Base-by-base conservation (phyloP, 352 stramenopile species). In the Pythium coloratum region DNA sequence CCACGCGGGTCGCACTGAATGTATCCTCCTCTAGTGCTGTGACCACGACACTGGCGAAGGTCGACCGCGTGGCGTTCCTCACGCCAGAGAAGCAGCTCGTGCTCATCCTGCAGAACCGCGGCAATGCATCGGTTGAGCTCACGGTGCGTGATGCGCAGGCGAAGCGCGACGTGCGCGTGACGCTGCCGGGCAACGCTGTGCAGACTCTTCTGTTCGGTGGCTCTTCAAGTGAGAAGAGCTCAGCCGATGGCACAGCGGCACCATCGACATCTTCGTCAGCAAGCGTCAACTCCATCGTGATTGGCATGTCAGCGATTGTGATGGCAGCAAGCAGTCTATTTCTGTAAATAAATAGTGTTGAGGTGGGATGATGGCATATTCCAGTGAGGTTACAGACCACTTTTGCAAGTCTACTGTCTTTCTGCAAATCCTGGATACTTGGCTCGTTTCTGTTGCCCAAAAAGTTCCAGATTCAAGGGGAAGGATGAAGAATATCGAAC, bases 1-100 rank as follows among this genome's bases (percentile, higher is more conserved):
- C 83, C 9, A 68, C 70, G 28, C 81, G 83, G 24, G 69, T 92
- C 20, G 26, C 44, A 38, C 61, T 67, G 26, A 33, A 30, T 12
- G 51, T 67, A 4, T 50, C 20, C 12, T 32, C 36, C 6, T 36
- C 40, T 3, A 32, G 2, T 33, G 5, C 7, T 14, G 55, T 4
- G 3, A 58, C 46, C 7, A 28, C 30, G n/a, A 24, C 26, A 30
- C 9, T 59, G 8, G 7, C 1, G 6, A 49, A 38, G 6, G 49
- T 71, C 7, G 64, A 71, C 49, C 51, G 44, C 38, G 64, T 71
- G 18, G 64, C 64, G 38, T 71, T 71, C 40, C 0, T 71, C 38
- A 71, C 64, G 58, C 64, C 64, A 12, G 30, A 26, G 30, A 20
- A 60, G 10, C 64, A 71, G 42, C 14, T 62, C 33, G 64, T 71